Conservation (phyloP, 2,329 filamentous ascomycete genomes). For the Claviceps sp. region DNA sequence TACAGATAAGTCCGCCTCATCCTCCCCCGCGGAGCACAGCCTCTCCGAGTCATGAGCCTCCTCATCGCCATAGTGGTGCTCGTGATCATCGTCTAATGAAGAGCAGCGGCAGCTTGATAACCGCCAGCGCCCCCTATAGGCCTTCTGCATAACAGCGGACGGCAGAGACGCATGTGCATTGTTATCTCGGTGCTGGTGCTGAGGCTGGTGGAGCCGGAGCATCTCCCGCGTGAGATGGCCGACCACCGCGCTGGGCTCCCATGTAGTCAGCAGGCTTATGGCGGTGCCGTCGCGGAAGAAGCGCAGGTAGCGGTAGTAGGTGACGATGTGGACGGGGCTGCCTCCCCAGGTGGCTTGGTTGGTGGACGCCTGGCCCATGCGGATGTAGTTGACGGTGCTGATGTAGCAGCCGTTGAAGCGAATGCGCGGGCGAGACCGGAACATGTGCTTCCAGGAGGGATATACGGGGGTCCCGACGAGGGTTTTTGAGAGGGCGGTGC, state of each 20-base stretch:
- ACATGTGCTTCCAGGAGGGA: slow-evolving; percentile 52
- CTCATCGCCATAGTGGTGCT: slow-evolving; percentile 70
- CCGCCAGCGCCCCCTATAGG: slow-evolving; percentile 44
- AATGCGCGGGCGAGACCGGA: slow-evolving; percentile 69
- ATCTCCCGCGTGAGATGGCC: slow-evolving; percentile 66
- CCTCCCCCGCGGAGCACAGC: too few relatives aligned
- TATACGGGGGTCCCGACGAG: slow-evolving; percentile 30
- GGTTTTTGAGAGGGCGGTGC: slow-evolving; percentile 23
- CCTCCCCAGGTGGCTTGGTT: slow-evolving; percentile 63
- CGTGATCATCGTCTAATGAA: slow-evolving; percentile 27
- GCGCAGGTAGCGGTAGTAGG: slow-evolving; percentile 92
- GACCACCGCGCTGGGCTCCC: slow-evolving; percentile 77
- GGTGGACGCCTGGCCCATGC: slow-evolving; percentile 60
- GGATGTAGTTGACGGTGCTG: slow-evolving; percentile 87
- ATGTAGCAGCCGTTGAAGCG: slow-evolving; percentile 97
- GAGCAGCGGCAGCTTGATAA: slow-evolving; percentile 25
- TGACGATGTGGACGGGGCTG: slow-evolving; percentile 78
- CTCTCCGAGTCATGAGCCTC: slow-evolving; percentile 60
- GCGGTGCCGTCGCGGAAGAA: slow-evolving; percentile 84
- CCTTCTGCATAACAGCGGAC: slow-evolving; percentile 51
- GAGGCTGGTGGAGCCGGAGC: slow-evolving; percentile 32
- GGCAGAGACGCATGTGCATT: slow-evolving; percentile 17
- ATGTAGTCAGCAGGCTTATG: slow-evolving; percentile 67
- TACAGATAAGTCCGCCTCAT: slow-evolving; percentile 58
- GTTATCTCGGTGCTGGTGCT: slow-evolving; percentile 2